Conservation (phyloP, 2,329 filamentous ascomycete genomes). For the Thielaviopsis euricoi region DNA sequence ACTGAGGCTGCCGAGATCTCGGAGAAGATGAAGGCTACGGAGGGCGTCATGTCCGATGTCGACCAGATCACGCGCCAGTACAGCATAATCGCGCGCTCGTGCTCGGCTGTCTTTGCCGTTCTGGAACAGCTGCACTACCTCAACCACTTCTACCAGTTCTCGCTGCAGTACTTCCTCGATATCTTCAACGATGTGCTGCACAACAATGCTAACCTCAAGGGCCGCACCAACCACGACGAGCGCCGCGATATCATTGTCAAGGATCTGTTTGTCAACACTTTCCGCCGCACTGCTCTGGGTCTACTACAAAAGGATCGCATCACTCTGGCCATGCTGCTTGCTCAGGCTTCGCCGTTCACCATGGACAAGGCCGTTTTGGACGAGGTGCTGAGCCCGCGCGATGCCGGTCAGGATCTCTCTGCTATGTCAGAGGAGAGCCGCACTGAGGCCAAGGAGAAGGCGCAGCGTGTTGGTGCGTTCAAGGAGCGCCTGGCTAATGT, state of each 20-base stretch:
- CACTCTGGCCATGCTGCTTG: conserved; percentile 84
- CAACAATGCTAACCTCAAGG: conserved; percentile 55
- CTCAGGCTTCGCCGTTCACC: conserved; percentile 86
- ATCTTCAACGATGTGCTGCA: conserved; percentile 91
- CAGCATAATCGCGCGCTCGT: conserved; percentile 80
- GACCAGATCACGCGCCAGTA: conserved; percentile 93
- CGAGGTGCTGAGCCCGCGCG: conserved; percentile 59
- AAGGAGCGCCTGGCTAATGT: conserved; percentile 54
- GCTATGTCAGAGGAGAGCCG: conserved; percentile 18
- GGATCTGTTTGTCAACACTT: conserved; percentile 80
- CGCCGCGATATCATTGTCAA: conserved; percentile 82
- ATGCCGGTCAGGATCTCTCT: conserved; percentile 65
- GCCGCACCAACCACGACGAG: conserved; percentile 55
- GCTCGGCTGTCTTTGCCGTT: conserved; percentile 93
- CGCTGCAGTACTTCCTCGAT: conserved; percentile 90
- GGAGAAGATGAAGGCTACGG: conserved; percentile 87
- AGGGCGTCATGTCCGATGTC: conserved; percentile 95
- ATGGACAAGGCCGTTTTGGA: conserved; percentile 90
- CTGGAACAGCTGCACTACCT: conserved; percentile 94
- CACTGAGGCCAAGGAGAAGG: conserved; percentile 51
- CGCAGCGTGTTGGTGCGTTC: conserved; percentile 54
- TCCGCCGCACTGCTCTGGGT: conserved; percentile 83
- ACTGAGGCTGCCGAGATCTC: conserved; percentile 94
- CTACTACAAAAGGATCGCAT: conserved; percentile 87
- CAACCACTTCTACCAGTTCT: conserved; percentile 99